phyloP scores from a whole-genome alignment of 164 flowering plant species.

The Vitis rotundifolia region DNA sequence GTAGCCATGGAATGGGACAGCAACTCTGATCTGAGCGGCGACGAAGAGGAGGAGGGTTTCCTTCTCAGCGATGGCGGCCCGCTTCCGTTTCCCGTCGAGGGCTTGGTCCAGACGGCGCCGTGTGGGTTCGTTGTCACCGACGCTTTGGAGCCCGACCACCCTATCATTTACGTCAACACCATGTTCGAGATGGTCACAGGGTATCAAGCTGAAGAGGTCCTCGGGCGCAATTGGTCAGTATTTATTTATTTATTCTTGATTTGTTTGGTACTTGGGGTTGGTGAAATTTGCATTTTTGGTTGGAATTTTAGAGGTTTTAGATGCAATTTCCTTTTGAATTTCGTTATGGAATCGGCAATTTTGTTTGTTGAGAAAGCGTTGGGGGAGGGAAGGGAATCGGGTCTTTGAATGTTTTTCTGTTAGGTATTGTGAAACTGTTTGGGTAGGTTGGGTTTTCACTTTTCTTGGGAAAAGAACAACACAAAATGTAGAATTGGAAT shows the following conservation, averaged over 20 bases:
- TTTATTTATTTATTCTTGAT: not conserved
- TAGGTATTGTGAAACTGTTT: too few species aligned
- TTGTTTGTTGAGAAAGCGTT: too few species aligned
- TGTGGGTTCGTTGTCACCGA: constrained; percentile 81
- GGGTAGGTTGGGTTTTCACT: too few species aligned
- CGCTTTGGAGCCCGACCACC: constrained; percentile 75
- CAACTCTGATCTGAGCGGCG: constrained; percentile 64
- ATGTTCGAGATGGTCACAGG: constrained; percentile 82
- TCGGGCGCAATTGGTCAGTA: constrained; percentile 81
- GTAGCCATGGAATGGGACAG: constrained; percentile 75
- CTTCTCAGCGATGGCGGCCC: constrained; percentile 52
- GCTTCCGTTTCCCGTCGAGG: constrained; percentile 51
- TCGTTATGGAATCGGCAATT: too few species aligned
- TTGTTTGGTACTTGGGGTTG: not conserved
- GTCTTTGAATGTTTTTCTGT: too few species aligned
- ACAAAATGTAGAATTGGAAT: too few species aligned
- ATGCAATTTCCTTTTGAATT: too few species aligned
- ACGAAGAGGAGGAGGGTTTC: constrained; percentile 49
- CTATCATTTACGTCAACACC: constrained; percentile 73
- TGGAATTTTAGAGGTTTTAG: too few species aligned
- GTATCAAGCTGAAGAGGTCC: constrained; percentile 76
- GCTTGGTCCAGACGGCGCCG: constrained; percentile 56
- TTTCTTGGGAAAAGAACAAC: too few species aligned
- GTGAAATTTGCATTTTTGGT: not conserved
- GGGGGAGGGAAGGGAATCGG: too few species aligned